Percentiles rank a stretch among this genome's conserved stretches.
Evolutionary conservation across 768 basidiomycete genomes (phyloP).

Genomic region (Collybia nuda): DNA sequence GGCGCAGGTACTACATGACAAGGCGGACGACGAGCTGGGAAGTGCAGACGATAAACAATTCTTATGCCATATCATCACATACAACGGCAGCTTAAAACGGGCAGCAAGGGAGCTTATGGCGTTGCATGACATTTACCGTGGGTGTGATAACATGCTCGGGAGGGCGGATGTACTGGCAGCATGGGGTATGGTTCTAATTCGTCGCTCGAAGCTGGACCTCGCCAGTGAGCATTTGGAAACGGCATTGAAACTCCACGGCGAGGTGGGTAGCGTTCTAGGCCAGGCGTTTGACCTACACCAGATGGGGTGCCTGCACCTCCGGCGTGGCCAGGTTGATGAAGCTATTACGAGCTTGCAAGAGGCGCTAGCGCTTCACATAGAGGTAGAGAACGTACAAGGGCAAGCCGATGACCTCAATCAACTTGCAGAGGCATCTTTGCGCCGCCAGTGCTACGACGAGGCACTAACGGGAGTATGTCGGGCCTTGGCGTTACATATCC

Average conservation of each 20-base stretch:
- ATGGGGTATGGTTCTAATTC: conserved; percentile 5
- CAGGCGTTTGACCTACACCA: conserved; percentile 19
- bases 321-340: conserved; percentile 1
- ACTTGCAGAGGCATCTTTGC: conserved; percentile 11
- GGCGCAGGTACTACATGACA: conserved; percentile 14
- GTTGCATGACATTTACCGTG: neutral
- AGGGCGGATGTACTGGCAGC: conserved; percentile 2
- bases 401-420: conserved; percentile 18
- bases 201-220: neutral
- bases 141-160: neutral
- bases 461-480: conserved; percentile 11
- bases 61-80: neutral
- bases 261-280: conserved; percentile 10
- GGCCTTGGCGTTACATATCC: conserved; percentile 17
- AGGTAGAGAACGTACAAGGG: conserved; percentile 17
- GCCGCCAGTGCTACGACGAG: conserved; percentile 9
- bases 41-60: conserved; percentile 16
- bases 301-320: conserved; percentile 12
- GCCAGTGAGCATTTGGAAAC: neutral
- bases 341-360: conserved; percentile 12
- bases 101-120: no score
- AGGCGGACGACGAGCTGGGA: conserved; percentile 15
- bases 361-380: conserved; percentile 10
- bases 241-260: conserved; percentile 5
- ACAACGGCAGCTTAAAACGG: no score